phyloP scores from a whole-genome alignment of 768 basidiomycete species.

The Bullera alba region DNA sequence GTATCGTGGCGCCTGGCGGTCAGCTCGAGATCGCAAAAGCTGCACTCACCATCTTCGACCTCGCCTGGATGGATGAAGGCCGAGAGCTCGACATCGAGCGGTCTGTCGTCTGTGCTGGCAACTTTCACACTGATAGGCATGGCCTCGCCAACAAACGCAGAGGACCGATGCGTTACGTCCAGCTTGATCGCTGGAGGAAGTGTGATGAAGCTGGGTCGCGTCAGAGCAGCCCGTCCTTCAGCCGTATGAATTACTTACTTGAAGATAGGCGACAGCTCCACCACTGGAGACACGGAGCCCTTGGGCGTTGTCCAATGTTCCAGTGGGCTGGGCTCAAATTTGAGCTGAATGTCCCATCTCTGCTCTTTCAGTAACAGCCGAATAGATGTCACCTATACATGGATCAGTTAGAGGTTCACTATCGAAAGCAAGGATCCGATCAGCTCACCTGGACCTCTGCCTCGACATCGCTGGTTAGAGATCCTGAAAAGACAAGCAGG shows the following conservation, averaged over 20 bases:
- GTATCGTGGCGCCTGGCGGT: background rate
- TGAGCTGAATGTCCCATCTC: conserved; percentile 63
- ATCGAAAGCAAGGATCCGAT: background rate
- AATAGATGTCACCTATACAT: conserved; percentile 17
- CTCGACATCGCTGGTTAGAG: too few relatives aligned
- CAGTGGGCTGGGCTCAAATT: conserved; percentile 49
- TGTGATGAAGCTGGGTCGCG: conserved; percentile 46
- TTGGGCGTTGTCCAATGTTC: conserved; percentile 9
- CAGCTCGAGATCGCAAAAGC: background rate
- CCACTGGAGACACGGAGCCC: conserved; percentile 4
- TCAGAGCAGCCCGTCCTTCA: background rate
- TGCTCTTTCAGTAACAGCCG: conserved; percentile 51
- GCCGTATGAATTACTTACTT: conserved; percentile 11
- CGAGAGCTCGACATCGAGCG: conserved; percentile 64
- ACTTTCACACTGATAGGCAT: conserved; percentile 68
- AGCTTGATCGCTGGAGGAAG: conserved; percentile 58
- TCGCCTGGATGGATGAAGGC: conserved; percentile 55
- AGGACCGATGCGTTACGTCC: conserved; percentile 56
- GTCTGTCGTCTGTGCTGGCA: conserved; percentile 62
- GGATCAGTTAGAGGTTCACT: background rate
- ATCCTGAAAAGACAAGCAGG: too few relatives aligned
- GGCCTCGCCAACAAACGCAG: conserved; percentile 73
- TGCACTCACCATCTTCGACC: conserved; percentile 12
- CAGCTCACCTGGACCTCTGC: background rate
- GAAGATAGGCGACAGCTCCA: conserved; percentile 7